Evolutionary conservation across 495 filamentous ascomycete genomes (phyloP).

Genomic region (Haplographium delicatum): DNA sequence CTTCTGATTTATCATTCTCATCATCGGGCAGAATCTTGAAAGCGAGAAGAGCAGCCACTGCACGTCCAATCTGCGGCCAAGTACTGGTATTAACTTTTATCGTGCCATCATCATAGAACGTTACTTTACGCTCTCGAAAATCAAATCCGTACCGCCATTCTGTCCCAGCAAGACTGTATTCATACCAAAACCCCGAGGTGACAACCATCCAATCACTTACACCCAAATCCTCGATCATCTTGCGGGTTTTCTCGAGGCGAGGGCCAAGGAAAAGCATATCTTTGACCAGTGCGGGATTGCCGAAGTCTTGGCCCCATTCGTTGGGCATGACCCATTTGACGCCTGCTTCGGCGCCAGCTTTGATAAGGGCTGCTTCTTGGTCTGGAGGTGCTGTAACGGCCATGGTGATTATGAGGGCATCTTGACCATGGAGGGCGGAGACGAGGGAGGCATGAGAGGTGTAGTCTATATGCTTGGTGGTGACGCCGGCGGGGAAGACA

Average conservation of each 20-base stretch:
- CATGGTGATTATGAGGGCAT: conserved; percentile 52
- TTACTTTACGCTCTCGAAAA: conserved; percentile 26
- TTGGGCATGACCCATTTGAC: conserved; percentile 58
- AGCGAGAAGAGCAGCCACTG: conserved; percentile 34
- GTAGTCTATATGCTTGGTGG: conserved; percentile 48
- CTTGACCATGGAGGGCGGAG: conserved; percentile 43
- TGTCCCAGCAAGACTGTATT: conserved; percentile 29
- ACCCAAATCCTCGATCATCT: conserved; percentile 40
- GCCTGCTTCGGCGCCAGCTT: conserved; percentile 51
- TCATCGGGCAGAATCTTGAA: conserved; percentile 38
- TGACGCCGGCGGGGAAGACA: conserved; percentile 30
- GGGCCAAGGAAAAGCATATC: conserved; percentile 26
- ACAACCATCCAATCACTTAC: conserved; percentile 41
- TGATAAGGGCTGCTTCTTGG: conserved; percentile 45
- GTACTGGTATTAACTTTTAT: conserved; percentile 32
- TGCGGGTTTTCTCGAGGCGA: neutral
- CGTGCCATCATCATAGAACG: conserved; percentile 31
- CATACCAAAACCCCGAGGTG: conserved; percentile 42
- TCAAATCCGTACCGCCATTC: conserved; percentile 30
- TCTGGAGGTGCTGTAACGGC: conserved; percentile 31
- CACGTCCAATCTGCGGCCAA: conserved; percentile 39
- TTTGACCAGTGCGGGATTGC: conserved; percentile 31
- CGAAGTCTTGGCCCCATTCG: conserved; percentile 49
- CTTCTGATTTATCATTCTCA: conserved; percentile 24
- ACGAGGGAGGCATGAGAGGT: conserved; percentile 40